Evolutionary conservation across 2,329 filamentous ascomycete genomes (phyloP).

Genomic region (Shiraia sp.): DNA sequence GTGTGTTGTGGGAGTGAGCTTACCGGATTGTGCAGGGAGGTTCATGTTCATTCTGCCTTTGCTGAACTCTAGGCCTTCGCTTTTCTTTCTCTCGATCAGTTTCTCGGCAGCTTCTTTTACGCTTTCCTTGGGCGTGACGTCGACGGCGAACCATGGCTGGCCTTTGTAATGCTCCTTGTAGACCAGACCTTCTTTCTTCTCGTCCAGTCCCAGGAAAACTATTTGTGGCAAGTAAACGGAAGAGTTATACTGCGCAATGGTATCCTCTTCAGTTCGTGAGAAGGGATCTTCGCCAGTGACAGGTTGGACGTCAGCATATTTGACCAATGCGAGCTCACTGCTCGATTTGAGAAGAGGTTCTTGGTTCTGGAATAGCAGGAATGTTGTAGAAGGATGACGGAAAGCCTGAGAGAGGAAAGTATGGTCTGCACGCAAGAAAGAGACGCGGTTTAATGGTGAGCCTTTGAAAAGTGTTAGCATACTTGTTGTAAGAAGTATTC

Average conservation of each 20-base stretch:
- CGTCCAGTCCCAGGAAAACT: slow-evolving; percentile 84
- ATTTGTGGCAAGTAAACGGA: slow-evolving; percentile 68
- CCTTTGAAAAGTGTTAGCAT: slow-evolving; percentile 49
- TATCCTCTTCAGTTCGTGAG: slow-evolving; percentile 69
- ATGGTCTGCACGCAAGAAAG: slow-evolving; percentile 73
- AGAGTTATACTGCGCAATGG: slow-evolving; percentile 76
- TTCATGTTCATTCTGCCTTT: slow-evolving; percentile 67
- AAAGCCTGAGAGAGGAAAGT: slow-evolving; percentile 72
- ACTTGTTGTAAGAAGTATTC: neutral
- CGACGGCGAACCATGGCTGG: slow-evolving; percentile 84
- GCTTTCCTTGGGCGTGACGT: slow-evolving; percentile 74
- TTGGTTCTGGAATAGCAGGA: slow-evolving; percentile 79
- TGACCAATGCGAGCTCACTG: slow-evolving; percentile 68
- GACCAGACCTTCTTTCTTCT: slow-evolving; percentile 60
- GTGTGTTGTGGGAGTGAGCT: slow-evolving; percentile 14
- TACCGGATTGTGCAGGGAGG: slow-evolving; percentile 65
- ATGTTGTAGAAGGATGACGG: slow-evolving; percentile 66
- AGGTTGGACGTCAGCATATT: slow-evolving; percentile 68
- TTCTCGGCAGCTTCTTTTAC: slow-evolving; percentile 65
- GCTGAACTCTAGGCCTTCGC: slow-evolving; percentile 66
- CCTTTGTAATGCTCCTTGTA: slow-evolving; percentile 75
- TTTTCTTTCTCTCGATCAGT: slow-evolving; percentile 64
- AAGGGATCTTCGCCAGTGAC: slow-evolving; percentile 76
- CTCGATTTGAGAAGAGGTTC: slow-evolving; percentile 70
- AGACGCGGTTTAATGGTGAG: slow-evolving; percentile 76